Evolutionary conservation across 1,284 basidiomycete genomes (phyloP).

Genomic region (Trichosporon sp.): DNA sequence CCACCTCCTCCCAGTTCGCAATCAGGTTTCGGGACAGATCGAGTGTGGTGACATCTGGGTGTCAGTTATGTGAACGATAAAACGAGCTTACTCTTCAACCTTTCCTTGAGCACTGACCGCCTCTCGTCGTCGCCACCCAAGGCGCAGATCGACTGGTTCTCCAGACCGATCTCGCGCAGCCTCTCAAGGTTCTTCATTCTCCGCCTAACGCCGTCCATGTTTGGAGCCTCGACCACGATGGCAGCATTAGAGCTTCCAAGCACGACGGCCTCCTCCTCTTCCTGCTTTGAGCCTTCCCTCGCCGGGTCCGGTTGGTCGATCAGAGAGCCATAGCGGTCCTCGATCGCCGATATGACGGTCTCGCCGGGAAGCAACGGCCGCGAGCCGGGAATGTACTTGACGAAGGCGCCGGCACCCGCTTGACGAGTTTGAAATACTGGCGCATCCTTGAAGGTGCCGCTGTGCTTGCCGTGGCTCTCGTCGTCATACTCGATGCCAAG

Average conservation of each 20-base stretch:
- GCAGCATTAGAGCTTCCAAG: conserved; percentile 78
- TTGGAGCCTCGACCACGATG: conserved; percentile 84
- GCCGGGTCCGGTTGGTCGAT: conserved; percentile 31
- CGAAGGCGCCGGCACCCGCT: conserved; percentile 52
- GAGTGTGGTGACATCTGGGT: conserved; percentile 71
- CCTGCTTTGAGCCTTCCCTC: conserved; percentile 34
- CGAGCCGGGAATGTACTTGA: conserved; percentile 33
- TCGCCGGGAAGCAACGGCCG: conserved; percentile 59
- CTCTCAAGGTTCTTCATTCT: conserved; percentile 69
- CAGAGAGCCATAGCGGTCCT: conserved; percentile 65
- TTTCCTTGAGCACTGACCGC: conserved; percentile 36
- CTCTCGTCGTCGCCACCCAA: conserved; percentile 60
- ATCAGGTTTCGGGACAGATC: conserved; percentile 82
- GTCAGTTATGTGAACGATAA: conserved; percentile 26
- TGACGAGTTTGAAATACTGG: conserved; percentile 67
- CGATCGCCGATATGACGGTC: conserved; percentile 74
- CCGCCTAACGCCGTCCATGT: conserved; percentile 72
- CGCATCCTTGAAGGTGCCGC: conserved; percentile 74
- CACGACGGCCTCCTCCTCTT: conserved; percentile 61
- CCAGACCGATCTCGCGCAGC: conserved; percentile 76
- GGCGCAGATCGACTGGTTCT: conserved; percentile 64
- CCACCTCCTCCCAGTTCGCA: conserved; percentile 70
- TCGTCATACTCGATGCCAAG: conserved; percentile 96
- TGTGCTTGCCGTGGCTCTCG: conserved; percentile 77
- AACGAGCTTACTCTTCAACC: conserved; percentile 38